Evolutionary conservation across 2,329 filamentous ascomycete species (phyloP), one percentile per base, ranked within the genome.

Genomic region (Botrytis tulipae): DNA sequence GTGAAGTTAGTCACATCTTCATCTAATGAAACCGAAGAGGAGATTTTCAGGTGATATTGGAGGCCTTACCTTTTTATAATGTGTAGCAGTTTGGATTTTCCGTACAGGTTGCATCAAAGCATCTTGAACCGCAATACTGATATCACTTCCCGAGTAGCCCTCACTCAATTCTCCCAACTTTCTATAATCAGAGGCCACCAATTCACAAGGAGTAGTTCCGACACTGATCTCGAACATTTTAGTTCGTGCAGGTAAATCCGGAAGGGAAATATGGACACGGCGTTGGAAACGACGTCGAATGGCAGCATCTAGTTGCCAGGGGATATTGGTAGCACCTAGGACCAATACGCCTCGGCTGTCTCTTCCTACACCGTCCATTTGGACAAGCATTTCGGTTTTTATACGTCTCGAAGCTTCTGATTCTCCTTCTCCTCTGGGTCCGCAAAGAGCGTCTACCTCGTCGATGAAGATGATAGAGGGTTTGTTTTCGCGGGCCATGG

Each of bases 391-490:
- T 83, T 99, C 96, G 0, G 96, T 99, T 85, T 99, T 99, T 87
- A 99, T 99, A 82, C 96, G 92, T 75, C 96, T 90, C 70, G 95
- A 98, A 1, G 97, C 96, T 86, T 99, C 96, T 1, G 95, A 98
- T 85, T 99, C 97, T 82, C 96, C 96, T 87, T 99, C 96, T 76
- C 89, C 90, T 78, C 96, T 90, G 14, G 95, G 95, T 0, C 96
- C 96, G 81, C 96, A 98, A 2, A 99, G 90, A 8, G 96, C 96
- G 82, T 99, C 96, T 76, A 98, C 94, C 83, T 98, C 95, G 82
- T 98, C 95, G 80, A 98, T 98, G 84, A 98, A 98, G 83, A 98
- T 98, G 81, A 99, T 98, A 1, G 95, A 96, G 0, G 96, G 96
- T 80, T 96, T 97, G 83, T 98, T 98, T 82, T 99, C 96, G 82